These are phyloP conservation scores for Stevia rebaudiana DNA, from an alignment of 140 eudicot genomes.

Conservation along the genomic window DNA sequence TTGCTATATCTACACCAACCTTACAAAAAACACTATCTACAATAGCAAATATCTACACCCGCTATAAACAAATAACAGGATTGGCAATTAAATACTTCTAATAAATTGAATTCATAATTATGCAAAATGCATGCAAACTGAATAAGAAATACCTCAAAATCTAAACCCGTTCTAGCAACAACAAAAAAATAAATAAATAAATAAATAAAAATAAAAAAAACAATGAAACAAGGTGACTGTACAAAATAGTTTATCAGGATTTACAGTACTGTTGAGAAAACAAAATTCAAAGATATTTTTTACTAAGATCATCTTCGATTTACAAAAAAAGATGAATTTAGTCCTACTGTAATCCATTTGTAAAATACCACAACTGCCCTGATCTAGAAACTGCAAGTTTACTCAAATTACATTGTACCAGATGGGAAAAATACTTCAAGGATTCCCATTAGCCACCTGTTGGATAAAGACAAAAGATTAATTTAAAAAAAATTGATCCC, in stretches of 20 bases:
- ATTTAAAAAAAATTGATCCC: too few species aligned
- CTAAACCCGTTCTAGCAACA: too few species aligned
- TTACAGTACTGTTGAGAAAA: constrained; percentile 21
- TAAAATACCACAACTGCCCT: constrained; percentile 13
- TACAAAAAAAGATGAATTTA: constrained; percentile 23
- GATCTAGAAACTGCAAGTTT: constrained; percentile 16
- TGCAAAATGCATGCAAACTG: too few species aligned
- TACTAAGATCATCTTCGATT: constrained; percentile 8
- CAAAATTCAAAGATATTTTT: constrained; percentile 8
- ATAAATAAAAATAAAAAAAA: not conserved
- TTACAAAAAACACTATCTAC: too few species aligned
- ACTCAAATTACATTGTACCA: constrained; percentile 19
- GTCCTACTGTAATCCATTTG: constrained; percentile 19
- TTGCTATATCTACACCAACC: too few species aligned
- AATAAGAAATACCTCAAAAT: too few species aligned
- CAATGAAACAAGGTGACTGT: constrained; percentile 13
- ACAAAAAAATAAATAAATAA: not conserved
- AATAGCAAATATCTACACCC: too few species aligned
- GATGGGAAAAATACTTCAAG: not conserved
- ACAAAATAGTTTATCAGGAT: constrained; percentile 24
- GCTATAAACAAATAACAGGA: too few species aligned
- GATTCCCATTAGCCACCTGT: not conserved
- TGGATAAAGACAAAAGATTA: not conserved
- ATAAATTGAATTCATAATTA: too few species aligned
- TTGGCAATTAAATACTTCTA: too few species aligned